Base-by-base conservation (phyloP, 805 yeast species). In the Ogataea pignaliae region DNA sequence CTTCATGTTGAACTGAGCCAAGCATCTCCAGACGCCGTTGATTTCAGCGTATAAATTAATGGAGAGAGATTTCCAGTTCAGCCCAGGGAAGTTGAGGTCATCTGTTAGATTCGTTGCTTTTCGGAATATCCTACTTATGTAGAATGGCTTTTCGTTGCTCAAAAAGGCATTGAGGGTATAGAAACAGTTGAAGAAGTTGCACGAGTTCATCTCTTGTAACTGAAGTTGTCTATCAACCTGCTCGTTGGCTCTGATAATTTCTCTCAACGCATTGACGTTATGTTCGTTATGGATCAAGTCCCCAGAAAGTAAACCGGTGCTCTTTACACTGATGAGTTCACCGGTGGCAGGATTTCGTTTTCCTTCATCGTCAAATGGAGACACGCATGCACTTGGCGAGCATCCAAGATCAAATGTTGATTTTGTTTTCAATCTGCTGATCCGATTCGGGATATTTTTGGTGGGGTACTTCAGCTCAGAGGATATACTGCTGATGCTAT, bases 51-150 rank as follows among this genome's bases (percentile, higher is more conserved):
- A 62, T 3, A 61, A 11, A 47, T 57, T 61, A 28, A 60, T 17
- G 0, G 65, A 54, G 3, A 56, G 42, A 1, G 63, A 56, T 11
- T 53, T 59, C 10, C 42, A 30, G 13, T 48, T 53, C 13, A 56
- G 28, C 3, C 42, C 41, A 4, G 36, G 36, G 14, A 63, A 46
- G 32, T 51, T 52, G 15, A 61, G 15, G 3, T 58, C 61, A 33
- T 63, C 65, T 12, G 36, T 39, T 2, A 63, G 6, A 14, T 62
- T 57, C 17, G 62, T 46, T 10, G 64, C 55, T 6, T 57, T 40
- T 3, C 53, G 40, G 16, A 53, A 53, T 1, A 61, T 50, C 41
- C 71, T 66, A 42, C 73, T 69, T 2, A 71, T 58, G 41, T 65
- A 66, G 39, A 69, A 63, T 7, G 67, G 57, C 2, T 52, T 38